Evolutionary conservation across 805 yeast genomes (phyloP), one percentile per base, ranked within the genome.

Genomic region (Saturnispora besseyi): DNA sequence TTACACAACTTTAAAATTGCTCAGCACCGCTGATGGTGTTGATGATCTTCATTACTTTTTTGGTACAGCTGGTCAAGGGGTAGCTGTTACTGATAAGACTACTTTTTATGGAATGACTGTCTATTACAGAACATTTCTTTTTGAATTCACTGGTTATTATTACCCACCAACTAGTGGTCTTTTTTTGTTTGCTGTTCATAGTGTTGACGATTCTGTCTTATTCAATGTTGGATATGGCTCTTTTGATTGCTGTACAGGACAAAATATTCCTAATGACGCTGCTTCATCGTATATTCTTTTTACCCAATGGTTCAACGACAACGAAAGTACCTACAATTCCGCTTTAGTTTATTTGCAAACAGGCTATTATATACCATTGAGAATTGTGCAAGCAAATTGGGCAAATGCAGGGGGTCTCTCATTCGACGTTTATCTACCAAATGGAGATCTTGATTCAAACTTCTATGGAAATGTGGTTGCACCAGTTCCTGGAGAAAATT

Each of bases 201-300:
- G 36, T 10, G 59, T 60, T 21, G 72, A 67, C 57, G 71, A 68
- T 53, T 52, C 57, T 21, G 64, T 57, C 18, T 61, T 61, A 53
- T 64, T 70, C 37, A 59, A 55, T 42, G 51, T 63, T 45, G 68
- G 68, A 41, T 62, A 62, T 10, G 59, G 56, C 46, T 64, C 64
- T 21, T 61, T 69, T 28, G 61, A 60, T 30, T 72, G 76, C 55
- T 63, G 72, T 56, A 51, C 55, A 26, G 51, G 59, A 4, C 18
- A 31, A 2, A 28, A n/a, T 15, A 11, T 26, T 12, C 45, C 47
- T 11, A 32, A 29, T 10, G 50, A 48, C 26, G 28, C 30, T 13
- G 46, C 43, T 9, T 43, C 48, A 6, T 18, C 26, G 11, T 38
- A 38, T 9, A 38, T 22, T 38, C 41, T 38, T 24, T 38, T 38